Conservation (phyloP, 2,329 filamentous ascomycete species). For the Aspergillus felis region DNA sequence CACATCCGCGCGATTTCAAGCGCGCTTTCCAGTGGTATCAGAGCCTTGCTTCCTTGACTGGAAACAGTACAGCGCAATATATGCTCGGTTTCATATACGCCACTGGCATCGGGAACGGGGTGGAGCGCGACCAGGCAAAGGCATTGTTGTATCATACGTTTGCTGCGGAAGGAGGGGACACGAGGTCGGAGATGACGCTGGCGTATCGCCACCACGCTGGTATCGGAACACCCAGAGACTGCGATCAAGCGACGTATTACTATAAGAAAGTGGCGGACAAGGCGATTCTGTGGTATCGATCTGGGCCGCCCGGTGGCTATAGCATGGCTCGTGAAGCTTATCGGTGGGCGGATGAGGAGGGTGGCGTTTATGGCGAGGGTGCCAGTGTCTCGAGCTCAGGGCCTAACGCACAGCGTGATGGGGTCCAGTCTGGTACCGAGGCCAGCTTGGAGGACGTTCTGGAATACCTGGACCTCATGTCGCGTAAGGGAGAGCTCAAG, state of each 20-base stretch:
- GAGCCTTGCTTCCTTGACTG: slow-evolving; percentile 68
- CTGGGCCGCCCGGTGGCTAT: slow-evolving; percentile 85
- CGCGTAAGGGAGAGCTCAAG: slow-evolving; percentile 82
- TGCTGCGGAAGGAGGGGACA: slow-evolving; percentile 78
- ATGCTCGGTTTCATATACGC: slow-evolving; percentile 97
- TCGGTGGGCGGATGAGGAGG: slow-evolving; percentile 82
- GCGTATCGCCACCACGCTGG: slow-evolving; percentile 82
- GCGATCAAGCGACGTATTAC: slow-evolving; percentile 77
- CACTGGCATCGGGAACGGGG: slow-evolving; percentile 78
- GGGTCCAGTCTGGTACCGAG: slow-evolving; percentile 72
- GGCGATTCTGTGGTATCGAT: slow-evolving; percentile 80
- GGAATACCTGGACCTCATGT: slow-evolving; percentile 88
- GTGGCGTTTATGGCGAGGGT: slow-evolving; percentile 91
- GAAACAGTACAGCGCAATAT: slow-evolving; percentile 89
- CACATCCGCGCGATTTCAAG: slow-evolving; percentile 75
- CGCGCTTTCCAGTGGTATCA: slow-evolving; percentile 78
- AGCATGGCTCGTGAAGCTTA: slow-evolving; percentile 73
- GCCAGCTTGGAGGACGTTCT: slow-evolving; percentile 89
- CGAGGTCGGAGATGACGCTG: slow-evolving; percentile 86
- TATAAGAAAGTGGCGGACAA: slow-evolving; percentile 95
- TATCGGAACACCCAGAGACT: slow-evolving; percentile 80
- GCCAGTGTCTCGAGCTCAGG: slow-evolving; percentile 88
- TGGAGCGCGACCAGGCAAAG: slow-evolving; percentile 82
- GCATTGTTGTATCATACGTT: slow-evolving; percentile 93
- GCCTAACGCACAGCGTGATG: slow-evolving; percentile 69